Base-by-base conservation (phyloP, 805 yeast genomes). In the Allodekkera sacchari region DNA sequence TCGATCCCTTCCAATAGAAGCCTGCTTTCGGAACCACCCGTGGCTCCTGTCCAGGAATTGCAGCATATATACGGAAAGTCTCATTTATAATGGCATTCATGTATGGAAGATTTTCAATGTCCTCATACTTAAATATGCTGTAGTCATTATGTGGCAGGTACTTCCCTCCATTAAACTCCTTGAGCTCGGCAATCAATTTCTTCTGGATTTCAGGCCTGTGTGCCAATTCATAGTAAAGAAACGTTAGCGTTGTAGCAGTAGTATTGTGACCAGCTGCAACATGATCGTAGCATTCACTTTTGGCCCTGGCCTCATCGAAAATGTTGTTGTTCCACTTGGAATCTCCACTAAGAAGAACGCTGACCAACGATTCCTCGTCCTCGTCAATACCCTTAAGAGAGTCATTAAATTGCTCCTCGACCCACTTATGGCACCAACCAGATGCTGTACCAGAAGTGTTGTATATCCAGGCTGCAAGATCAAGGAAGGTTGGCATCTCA, bases 251-350 rank as follows among this genome's bases (percentile, higher is more conserved):
- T 6, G 74, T 64, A 0, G 81, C 83, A 1, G 83, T 77, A 5
- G 88, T 79, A 46, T 78, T 81, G 47, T 80, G 87, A 3, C 88
- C 88, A 1, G 88, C 88, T 28, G 80, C 77, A 23, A 78, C 64
- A 48, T 79, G 83, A 45, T 79, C 88, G 27, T 69, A 64, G 18
- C 63, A 48, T 40, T 71, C 77, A 21, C 70, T 57, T n/a, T 63
- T 64, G 9, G 68, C 63, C 7, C 55, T 33, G n/a, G 19, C 3
- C 7, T 28, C 22, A 26, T 44, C 46, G 20, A 46, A 49, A 14
- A 37, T 25, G 24, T 32, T 15, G 27, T 17, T 29, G 40, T 31
- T 3, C 37, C 45, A 16, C 21, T 25, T 36, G 7, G 14, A 16
- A 18, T 17, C 17, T 11, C 35, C 25, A 1, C 34, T 35, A 10